Evolutionary conservation across 1,284 basidiomycete species (phyloP), one percentile per base, ranked within the genome.

Genomic region (Ganoderma meredithae): DNA sequence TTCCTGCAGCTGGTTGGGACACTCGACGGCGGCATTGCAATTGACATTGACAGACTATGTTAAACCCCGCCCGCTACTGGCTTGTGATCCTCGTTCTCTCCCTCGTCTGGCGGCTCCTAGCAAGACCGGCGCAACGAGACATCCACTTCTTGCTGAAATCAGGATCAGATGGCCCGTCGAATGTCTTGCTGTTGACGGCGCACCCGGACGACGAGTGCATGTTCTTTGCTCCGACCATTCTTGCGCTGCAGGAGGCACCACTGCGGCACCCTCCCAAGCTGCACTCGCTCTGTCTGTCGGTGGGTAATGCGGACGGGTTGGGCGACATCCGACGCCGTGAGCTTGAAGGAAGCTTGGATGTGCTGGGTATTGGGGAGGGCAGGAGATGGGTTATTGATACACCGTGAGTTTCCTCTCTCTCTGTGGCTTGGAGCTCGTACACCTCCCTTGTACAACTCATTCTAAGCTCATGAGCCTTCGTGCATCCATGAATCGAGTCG

Each of bases 131-230:
- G 7, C 56, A 65, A 22, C 25, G 61, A 17, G 49, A 71, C 47
- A 59, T 68, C 22, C 59, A 56, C 1, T 1, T 53, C 19, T 43
- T 75, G 31, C 43, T 58, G 33, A 58, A 36, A n/a, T n/a, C n/a
- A n/a, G n/a, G n/a, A 33, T 39, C 69, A 8, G 49, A 40, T 31
- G 44, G 62, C 15, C 65, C 69, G 17, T 66, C 76, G 60, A 80
- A 81, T 25, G 69, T 92, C 53, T 83, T 97, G 33, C 76, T 96
- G 2, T 80, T 97, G 56, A 96, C 94, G 0, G 94, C 95, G 12
- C 95, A 97, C 75, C 95, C 95, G 1, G 96, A 97, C 77, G 96
- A 97, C 77, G 96, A 97, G 81, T 90, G 90, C 76, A 89, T 97
- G 85, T 98, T 98, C 84, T 98, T 98, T 76, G 91, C 90, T 0